Percentiles rank a stretch among this genome's conserved stretches.
phyloP scores from a whole-genome alignment of 1,284 basidiomycete genomes.

The Cryptococcus sp. region DNA sequence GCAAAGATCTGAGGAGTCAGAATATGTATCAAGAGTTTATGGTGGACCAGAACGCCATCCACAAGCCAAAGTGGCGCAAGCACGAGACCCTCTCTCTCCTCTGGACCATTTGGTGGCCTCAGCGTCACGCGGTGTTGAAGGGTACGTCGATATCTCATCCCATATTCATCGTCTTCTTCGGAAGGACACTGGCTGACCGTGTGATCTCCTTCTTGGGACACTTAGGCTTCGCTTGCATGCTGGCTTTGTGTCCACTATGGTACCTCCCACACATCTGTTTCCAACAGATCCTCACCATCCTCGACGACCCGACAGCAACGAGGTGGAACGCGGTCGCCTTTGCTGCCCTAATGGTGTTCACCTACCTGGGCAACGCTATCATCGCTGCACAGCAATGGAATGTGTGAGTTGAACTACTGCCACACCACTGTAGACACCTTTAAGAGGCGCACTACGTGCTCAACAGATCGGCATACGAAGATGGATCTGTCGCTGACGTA shows the following conservation, averaged over 20 bases:
- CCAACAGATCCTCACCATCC: constrained; percentile 30
- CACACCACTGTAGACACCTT: background rate
- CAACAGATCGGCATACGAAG: too few relatives aligned
- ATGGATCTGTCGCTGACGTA: background rate
- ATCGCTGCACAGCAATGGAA: constrained; percentile 17
- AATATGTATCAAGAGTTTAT: constrained; percentile 30
- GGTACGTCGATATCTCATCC: constrained; percentile 10
- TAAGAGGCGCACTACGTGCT: background rate
- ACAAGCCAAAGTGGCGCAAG: constrained; percentile 15
- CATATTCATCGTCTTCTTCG: background rate
- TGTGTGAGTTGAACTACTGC: constrained; percentile 16
- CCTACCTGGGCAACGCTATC: constrained; percentile 13
- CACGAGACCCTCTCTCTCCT: constrained; percentile 23
- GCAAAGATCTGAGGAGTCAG: constrained; percentile 59
- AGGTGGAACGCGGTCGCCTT: constrained; percentile 22
- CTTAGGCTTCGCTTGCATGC: constrained; percentile 16
- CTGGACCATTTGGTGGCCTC: constrained; percentile 28
- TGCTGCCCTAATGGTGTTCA: constrained; percentile 24
- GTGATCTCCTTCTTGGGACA: background rate
- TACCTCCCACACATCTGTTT: constrained; percentile 37
- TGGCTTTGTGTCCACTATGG: constrained; percentile 25
- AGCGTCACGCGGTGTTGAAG: constrained; percentile 13
- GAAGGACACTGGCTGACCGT: background rate
- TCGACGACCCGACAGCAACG: constrained; percentile 22
- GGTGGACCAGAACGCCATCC: constrained; percentile 11